Base-by-base conservation (phyloP, 768 basidiomycete genomes). In the Coprinopsis strossmayeri region DNA sequence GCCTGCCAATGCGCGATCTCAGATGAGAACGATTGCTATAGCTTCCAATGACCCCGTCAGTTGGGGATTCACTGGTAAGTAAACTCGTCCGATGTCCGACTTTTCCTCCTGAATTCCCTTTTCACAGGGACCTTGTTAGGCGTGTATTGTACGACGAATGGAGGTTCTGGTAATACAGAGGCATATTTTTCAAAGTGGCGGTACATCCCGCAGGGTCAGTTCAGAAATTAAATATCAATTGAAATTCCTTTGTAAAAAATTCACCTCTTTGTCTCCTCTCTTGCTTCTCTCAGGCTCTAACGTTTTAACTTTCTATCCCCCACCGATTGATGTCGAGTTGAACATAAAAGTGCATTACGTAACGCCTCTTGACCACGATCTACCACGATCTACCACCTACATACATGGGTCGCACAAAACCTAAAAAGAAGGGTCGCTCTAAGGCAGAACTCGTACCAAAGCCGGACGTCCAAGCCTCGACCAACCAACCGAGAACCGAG, bases 341-440 rank as follows among this genome's bases (percentile, higher is more conserved):
- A 38, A 24, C 23, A 24, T 23, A 10, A 26, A 25, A 24, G 18
- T 4, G 11, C 11, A 42, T 45, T 45, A 45, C 18, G 43, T 32
- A 34, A 69, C 65, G 64, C 64, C 57, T 42, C 37, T 24, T 45
- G 54, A 62, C 61, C 59, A n/a, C n/a, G n/a, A n/a, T n/a, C n/a
- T n/a, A n/a, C n/a, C n/a, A n/a, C n/a, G n/a, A 57, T 57, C 59
- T 54, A 45, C 38, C 37, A 46, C 45, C 39, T 54, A 51, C 47
- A 45, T 52, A 42, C 53, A 84, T 84, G 82, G 81, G 76, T 34
- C 75, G 79, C 51, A 72, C 77, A 28, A 68, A 72, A 58, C 65
- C 72, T 20, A 79, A 72, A 59, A 78, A 73, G 59, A 70, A 73
- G 61, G 57, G 56, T 13, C 59, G 57, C 25, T 62, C 68, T 49